Evolutionary conservation across 78 protist genomes (phyloP).

Genomic region (Cyanophora paradoxa): DNA sequence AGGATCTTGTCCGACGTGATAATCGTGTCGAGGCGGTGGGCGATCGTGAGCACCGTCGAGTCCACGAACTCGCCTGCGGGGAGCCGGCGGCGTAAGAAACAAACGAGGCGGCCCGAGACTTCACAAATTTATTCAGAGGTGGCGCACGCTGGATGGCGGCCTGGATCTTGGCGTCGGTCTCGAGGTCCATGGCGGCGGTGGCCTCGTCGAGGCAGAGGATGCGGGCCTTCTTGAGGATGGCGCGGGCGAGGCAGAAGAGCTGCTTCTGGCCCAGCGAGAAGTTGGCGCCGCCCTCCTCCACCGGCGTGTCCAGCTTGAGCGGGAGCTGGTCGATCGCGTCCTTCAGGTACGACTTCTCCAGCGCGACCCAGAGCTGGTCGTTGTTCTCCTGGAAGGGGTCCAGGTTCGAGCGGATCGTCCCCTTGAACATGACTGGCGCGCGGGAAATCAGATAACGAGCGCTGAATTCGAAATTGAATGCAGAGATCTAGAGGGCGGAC

Average conservation of each 20-base stretch:
- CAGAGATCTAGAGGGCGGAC: neutral
- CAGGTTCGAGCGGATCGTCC: conserved; percentile 36
- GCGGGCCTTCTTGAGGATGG: conserved; percentile 51
- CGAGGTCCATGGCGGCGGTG: conserved; percentile 73
- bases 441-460: too few relatives aligned
- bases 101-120: too few relatives aligned
- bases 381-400: conserved; percentile 10
- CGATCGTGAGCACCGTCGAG: conserved; percentile 49
- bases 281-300: conserved; percentile 58
- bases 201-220: conserved; percentile 83
- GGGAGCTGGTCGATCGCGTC: neutral
- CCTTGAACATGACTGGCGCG: conserved; percentile 31
- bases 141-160: neutral
- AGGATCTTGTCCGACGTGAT: conserved; percentile 49
- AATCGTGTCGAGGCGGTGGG: conserved; percentile 52
- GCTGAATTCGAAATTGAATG: too few relatives aligned
- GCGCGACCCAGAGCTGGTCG: conserved; percentile 11
- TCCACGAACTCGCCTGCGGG: too few relatives aligned
- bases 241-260: too few relatives aligned
- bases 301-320: neutral
- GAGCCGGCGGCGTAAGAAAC: too few relatives aligned
- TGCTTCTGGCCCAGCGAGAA: conserved; percentile 83
- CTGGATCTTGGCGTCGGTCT: conserved; percentile 56
- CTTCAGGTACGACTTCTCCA: neutral
- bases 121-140: too few relatives aligned